phyloP scores from a whole-genome alignment of 345 rosid species.

The Salix arbutifolia region DNA sequence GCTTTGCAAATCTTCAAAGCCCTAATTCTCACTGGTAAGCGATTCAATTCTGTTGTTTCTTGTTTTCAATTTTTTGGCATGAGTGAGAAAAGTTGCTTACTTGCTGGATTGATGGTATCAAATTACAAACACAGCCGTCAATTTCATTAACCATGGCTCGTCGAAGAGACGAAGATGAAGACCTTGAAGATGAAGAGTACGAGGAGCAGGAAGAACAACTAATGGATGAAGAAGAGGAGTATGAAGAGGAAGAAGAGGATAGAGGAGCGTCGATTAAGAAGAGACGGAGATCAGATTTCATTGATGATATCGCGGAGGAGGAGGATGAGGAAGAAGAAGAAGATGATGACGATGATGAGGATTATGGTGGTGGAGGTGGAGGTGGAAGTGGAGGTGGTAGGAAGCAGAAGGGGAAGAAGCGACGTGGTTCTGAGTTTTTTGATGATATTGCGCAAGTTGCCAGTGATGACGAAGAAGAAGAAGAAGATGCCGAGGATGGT shows the following conservation, averaged over 20 bases:
- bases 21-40: not conserved
- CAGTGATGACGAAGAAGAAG: constrained; percentile 89
- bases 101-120: not conserved
- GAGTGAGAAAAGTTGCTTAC: not conserved
- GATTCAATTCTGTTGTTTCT: not conserved
- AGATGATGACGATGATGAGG: constrained; percentile 63
- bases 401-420: constrained; percentile 36
- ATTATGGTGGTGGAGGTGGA: constrained; percentile 37
- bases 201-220: constrained; percentile 41
- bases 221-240: constrained; percentile 52
- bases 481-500: constrained; percentile 78
- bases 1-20: not conserved
- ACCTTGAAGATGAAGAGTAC: constrained; percentile 40
- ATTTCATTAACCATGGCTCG: constrained; percentile 37
- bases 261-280: constrained; percentile 40
- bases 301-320: constrained; percentile 86
- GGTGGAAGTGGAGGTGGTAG: constrained; percentile 31
- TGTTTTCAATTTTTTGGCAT: not conserved
- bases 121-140: not conserved
- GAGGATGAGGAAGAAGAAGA: constrained; percentile 76
- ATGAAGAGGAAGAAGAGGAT: constrained; percentile 36
- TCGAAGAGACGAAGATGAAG: constrained; percentile 46
- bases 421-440: constrained; percentile 44
- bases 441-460: constrained; percentile 71
- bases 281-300: constrained; percentile 70